Percentiles rank a stretch among this genome's conserved stretches.
Conservation (phyloP, 2,329 filamentous ascomycete genomes). For the Colletotrichum karsti region DNA sequence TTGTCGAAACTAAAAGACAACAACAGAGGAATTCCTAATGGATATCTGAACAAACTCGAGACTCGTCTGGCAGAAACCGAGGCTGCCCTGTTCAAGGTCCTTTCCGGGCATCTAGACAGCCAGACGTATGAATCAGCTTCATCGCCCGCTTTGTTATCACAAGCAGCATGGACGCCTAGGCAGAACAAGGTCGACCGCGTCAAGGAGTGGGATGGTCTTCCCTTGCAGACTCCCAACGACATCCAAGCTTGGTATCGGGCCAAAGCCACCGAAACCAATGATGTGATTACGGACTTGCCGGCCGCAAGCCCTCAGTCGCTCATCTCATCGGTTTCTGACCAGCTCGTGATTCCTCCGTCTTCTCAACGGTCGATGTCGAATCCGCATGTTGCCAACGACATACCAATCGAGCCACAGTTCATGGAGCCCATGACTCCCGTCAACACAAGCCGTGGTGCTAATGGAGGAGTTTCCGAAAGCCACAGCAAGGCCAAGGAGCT, state of each 20-base stretch:
- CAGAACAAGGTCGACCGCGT: slow-evolving; percentile 37
- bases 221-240: slow-evolving; percentile 29
- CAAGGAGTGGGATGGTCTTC: slow-evolving; percentile 38
- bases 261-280: neutral
- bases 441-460: neutral
- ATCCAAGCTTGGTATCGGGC: slow-evolving; percentile 34
- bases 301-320: neutral
- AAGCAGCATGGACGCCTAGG: slow-evolving; percentile 16
- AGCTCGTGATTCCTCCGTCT: neutral
- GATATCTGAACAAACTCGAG: slow-evolving; percentile 48
- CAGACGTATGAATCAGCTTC: neutral
- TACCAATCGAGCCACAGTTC: slow-evolving; percentile 12
- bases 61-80: slow-evolving; percentile 43
- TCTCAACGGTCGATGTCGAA: neutral
- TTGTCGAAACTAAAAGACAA: too few species aligned
- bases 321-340: neutral
- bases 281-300: neutral
- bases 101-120: slow-evolving; percentile 18
- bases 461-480: neutral
- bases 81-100: slow-evolving; percentile 35
- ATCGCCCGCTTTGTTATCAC: neutral
- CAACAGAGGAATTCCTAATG: slow-evolving; percentile 45
- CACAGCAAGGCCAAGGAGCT: slow-evolving; percentile 18
- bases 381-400: neutral
- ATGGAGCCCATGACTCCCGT: slow-evolving; percentile 6